phyloP scores from a whole-genome alignment of 2,329 filamentous ascomycete species.

The Arthrobotrys pseudoclavata region DNA sequence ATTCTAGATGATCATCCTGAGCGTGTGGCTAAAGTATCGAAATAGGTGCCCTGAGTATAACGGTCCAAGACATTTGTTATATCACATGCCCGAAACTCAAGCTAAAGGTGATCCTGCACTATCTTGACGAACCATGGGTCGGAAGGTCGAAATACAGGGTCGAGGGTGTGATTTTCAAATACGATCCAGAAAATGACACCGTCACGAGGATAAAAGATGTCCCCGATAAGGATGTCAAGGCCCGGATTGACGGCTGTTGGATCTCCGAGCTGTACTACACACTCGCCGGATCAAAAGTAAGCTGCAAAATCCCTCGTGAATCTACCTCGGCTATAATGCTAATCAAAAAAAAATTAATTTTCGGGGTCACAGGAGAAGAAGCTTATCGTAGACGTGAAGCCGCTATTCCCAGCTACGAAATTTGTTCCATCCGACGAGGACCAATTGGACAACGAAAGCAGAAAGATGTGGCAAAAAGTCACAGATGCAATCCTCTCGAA shows the following conservation, averaged over 20 bases:
- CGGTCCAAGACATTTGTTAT: slow-evolving; percentile 89
- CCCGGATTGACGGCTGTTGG: slow-evolving; percentile 87
- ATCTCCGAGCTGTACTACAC: slow-evolving; percentile 78
- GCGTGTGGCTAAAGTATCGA: slow-evolving; percentile 52
- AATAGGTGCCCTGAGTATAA: slow-evolving; percentile 81
- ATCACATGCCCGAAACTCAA: slow-evolving; percentile 90
- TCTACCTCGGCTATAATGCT: slow-evolving; percentile 23
- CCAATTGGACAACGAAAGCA: slow-evolving; percentile 90
- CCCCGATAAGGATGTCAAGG: slow-evolving; percentile 84
- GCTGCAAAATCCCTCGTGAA: not conserved
- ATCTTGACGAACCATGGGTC: slow-evolving; percentile 94
- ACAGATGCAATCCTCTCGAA: slow-evolving; percentile 86
- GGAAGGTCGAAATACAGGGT: slow-evolving; percentile 92
- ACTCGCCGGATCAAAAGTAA: slow-evolving; percentile 66
- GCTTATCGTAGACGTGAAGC: slow-evolving; percentile 88
- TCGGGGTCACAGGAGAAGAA: slow-evolving; percentile 61
- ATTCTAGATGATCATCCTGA: not conserved
- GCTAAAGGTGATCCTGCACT: slow-evolving; percentile 91
- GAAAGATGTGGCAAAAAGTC: slow-evolving; percentile 87
- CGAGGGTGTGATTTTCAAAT: slow-evolving; percentile 89
- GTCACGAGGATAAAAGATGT: slow-evolving; percentile 87
- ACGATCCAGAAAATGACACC: slow-evolving; percentile 87
- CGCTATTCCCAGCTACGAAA: slow-evolving; percentile 84
- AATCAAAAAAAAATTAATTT: not conserved
- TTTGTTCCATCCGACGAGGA: slow-evolving; percentile 79